Conservation (phyloP, 352 stramenopile genomes). For the Elongisporangium senticosum region DNA sequence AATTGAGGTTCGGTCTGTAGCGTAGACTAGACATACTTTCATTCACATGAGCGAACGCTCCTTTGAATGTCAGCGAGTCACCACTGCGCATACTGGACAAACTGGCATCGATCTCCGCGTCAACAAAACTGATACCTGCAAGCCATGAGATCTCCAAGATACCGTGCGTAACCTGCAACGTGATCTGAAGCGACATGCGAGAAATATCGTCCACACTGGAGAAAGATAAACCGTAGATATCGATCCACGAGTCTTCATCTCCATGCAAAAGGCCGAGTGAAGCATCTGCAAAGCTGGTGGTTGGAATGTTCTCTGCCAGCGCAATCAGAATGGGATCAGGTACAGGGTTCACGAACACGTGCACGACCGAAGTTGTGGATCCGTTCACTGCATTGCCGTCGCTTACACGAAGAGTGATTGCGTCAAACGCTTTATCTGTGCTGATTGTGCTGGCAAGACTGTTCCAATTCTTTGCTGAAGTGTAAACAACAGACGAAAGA, state of each 20-base stretch:
- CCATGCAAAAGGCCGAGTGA: conserved; percentile 21
- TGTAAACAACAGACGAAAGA: conserved; percentile 41
- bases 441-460: conserved; percentile 19
- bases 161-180: conserved; percentile 4
- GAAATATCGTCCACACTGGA: conserved; percentile 40
- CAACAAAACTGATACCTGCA: conserved; percentile 20
- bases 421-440: conserved; percentile 36
- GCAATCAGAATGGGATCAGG: conserved; percentile 27
- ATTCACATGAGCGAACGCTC: conserved; percentile 47
- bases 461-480: conserved; percentile 61
- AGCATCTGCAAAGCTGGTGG: conserved; percentile 22
- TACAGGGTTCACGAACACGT: conserved; percentile 24
- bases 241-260: conserved; percentile 43
- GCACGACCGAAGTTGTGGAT: conserved; percentile 23
- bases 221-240: conserved; percentile 24
- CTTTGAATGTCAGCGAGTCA: conserved; percentile 14
- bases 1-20: conserved; percentile 37
- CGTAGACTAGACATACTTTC: conserved; percentile 20
- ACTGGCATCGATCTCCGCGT: conserved; percentile 1
- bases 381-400: conserved; percentile 33
- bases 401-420: conserved; percentile 30
- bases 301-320: conserved; percentile 16
- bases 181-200: conserved; percentile 17
- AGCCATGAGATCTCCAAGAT: conserved; percentile 7
- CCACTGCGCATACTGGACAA: neutral